Base-by-base conservation (phyloP, 2,329 filamentous ascomycete species). In the Neurospora sp. region DNA sequence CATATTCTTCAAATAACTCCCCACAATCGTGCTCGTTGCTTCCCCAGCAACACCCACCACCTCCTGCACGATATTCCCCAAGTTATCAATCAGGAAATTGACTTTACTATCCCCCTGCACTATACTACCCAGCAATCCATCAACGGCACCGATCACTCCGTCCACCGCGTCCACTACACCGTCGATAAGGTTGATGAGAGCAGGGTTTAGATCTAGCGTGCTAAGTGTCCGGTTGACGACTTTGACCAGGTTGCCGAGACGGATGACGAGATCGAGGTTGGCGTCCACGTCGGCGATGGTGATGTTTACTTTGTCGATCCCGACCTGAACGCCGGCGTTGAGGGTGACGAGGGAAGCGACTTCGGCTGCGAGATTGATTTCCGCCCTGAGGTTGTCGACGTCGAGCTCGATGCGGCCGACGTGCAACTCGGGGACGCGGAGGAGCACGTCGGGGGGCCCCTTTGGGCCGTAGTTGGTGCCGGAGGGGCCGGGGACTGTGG, bases 41-140 rank as follows among this genome's bases (percentile, higher is more conserved):
- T 78, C 78, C 3, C 81, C 82, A 0, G 81, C 84, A 1, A 78
- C 79, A 28, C 83, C n/a, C n/a, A 80, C 81, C 0, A 88, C 85
- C 74, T 89, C 84, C 74, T 89, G 86, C 1, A 89, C 85, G 72
- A 89, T 89, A 73, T 89, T 89, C 42, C 87, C 87, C 2, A 89
- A 80, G 74, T 89, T 89, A 76, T 89, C 87, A 71, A 89, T 81
- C 46, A 87, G 72, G 79, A 87, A 87, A 72, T 83, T 84, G 66
- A 88, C 80, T 19, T 80, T 84, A 10, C 79, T 5, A 19, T 84
- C 23, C 6, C 46, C 67, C 86, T 85, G 72, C 87, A 86, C 85
- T 72, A 89, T 85, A 23, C 84, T 84, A 9, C 87, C 87, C 2
- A 89, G 82, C 39, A 89, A 79, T 0, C 87, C 86, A 74, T 87